Base-by-base conservation (phyloP, 2,329 filamentous ascomycete genomes). In the Hansfordia pulvinata region DNA sequence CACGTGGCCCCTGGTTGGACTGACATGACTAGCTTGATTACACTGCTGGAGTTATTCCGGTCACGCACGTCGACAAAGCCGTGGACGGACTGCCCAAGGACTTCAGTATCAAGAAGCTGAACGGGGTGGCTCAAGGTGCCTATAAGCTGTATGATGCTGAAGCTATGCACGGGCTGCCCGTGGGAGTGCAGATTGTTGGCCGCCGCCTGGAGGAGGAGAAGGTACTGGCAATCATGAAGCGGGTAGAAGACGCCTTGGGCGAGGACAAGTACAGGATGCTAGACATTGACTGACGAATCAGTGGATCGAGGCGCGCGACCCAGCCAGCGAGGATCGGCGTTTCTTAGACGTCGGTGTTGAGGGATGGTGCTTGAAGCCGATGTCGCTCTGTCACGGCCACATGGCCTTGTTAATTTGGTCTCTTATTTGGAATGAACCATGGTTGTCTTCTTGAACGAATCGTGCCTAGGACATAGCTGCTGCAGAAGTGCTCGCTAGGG, bases 1-100 rank as follows among this genome's bases (percentile, higher is more conserved):
- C n/a, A n/a, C n/a, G n/a, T n/a, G n/a, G n/a, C n/a, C n/a, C n/a
- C n/a, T n/a, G n/a, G n/a, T n/a, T n/a, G n/a, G n/a, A n/a, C n/a
- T n/a, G n/a, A n/a, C n/a, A n/a, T n/a, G n/a, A n/a, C n/a, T 34
- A 82, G 71, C 69, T 94, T 25, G 88, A 94, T 47, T 94, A 94
- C 52, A 71, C 80, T 2, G 69, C 71, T 9, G 86, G 86, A 19
- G 72, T 93, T 19, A 44, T 96, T 13, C 86, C 88, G 0, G 75
- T 94, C 2, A 88, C 82, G 0, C 80, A 85, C 33, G 86, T 94
- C 1, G 79, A 93, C 43, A 64, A 66, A 37, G 43, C 50, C 2
- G 58, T 72, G 21, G 81, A 90, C 43, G 64, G 70, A 35, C 61
- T 86, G 0, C 70, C 84, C 0, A 39, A 55, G 0, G 54, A 52